phyloP scores from a whole-genome alignment of 2,329 filamentous ascomycete genomes.

The Daldinia sp. region DNA sequence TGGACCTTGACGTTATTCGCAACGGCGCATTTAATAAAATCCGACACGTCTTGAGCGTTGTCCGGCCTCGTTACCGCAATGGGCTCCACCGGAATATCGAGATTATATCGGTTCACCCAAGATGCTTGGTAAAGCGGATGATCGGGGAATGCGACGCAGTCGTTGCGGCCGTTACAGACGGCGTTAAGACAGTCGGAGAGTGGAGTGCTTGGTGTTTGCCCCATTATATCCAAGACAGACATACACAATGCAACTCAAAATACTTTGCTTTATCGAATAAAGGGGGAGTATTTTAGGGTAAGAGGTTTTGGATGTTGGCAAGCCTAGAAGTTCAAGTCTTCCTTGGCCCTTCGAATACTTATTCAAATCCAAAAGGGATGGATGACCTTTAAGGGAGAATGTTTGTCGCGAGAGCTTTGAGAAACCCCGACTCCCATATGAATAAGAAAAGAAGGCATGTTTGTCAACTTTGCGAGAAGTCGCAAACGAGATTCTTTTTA shows the following conservation, averaged over 20 bases:
- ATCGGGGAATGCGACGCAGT: slow-evolving; percentile 62
- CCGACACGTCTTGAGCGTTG: slow-evolving; percentile 66
- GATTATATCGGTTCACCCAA: slow-evolving; percentile 68
- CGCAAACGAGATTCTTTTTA: slow-evolving; percentile 33
- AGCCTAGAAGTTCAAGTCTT: slow-evolving; percentile 8
- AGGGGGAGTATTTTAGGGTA: slow-evolving; percentile 14
- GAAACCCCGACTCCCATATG: slow-evolving; percentile 27
- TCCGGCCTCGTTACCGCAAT: slow-evolving; percentile 68
- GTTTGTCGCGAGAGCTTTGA: slow-evolving; percentile 16
- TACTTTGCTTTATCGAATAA: slow-evolving; percentile 7
- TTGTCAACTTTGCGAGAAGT: slow-evolving; percentile 25
- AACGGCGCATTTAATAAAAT: slow-evolving; percentile 68
- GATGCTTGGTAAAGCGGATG: slow-evolving; percentile 59
- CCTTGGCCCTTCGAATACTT: slow-evolving; percentile 6
- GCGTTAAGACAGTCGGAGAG: slow-evolving; percentile 60
- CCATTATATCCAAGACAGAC: slow-evolving; percentile 53
- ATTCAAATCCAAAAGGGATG: not conserved
- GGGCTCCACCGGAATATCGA: slow-evolving; percentile 63
- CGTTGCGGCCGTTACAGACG: slow-evolving; percentile 59
- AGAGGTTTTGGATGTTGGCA: not conserved
- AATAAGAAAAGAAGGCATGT: slow-evolving; percentile 18
- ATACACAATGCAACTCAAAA: slow-evolving; percentile 17
- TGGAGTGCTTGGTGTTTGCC: slow-evolving; percentile 56
- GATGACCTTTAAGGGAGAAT: not conserved
- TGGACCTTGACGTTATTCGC: slow-evolving; percentile 66